phyloP scores from a whole-genome alignment of 352 stramenopile species.

The Phytophthora pluvialis region DNA sequence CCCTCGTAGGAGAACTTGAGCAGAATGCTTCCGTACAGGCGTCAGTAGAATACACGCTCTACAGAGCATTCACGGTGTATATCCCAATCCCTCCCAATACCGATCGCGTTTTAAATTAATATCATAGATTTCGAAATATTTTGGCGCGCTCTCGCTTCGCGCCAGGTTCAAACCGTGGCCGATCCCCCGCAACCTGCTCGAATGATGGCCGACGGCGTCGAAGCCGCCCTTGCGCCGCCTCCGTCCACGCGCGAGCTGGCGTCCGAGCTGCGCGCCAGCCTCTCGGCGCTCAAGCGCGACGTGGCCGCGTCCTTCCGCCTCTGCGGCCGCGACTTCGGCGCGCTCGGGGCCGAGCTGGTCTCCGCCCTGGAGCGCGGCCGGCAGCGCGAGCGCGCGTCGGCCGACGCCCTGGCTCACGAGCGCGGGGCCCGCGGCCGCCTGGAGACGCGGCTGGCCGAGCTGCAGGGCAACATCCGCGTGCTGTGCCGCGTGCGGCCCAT shows the following conservation, averaged over 20 bases:
- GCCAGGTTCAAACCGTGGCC: no score
- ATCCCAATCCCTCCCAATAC: no score
- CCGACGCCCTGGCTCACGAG: slow-evolving; percentile 60
- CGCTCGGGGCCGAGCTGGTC: slow-evolving; percentile 71
- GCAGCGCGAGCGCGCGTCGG: slow-evolving; percentile 41
- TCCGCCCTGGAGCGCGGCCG: slow-evolving; percentile 45
- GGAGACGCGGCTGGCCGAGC: slow-evolving; percentile 53
- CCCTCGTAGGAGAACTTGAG: no score
- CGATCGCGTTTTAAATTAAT: no score
- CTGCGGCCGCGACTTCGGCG: slow-evolving; percentile 72
- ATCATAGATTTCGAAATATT: no score
- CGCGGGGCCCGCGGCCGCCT: slow-evolving; percentile 46
- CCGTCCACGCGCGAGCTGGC: slow-evolving; percentile 27
- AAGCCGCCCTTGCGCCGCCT: not conserved
- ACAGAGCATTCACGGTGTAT: no score
- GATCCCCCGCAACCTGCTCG: no score
- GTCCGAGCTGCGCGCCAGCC: slow-evolving; percentile 45
- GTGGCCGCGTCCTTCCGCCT: slow-evolving; percentile 72
- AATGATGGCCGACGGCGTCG: slow-evolving; percentile 4
- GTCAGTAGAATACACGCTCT: no score
- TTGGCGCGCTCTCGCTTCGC: no score
- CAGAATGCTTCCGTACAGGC: no score
- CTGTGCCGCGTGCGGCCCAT: slow-evolving; percentile 79
- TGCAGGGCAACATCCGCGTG: slow-evolving; percentile 76
- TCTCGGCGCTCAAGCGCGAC: slow-evolving; percentile 63